Evolutionary conservation across 306 rosid species (phyloP).

Genomic region (Acacia acuminata): DNA sequence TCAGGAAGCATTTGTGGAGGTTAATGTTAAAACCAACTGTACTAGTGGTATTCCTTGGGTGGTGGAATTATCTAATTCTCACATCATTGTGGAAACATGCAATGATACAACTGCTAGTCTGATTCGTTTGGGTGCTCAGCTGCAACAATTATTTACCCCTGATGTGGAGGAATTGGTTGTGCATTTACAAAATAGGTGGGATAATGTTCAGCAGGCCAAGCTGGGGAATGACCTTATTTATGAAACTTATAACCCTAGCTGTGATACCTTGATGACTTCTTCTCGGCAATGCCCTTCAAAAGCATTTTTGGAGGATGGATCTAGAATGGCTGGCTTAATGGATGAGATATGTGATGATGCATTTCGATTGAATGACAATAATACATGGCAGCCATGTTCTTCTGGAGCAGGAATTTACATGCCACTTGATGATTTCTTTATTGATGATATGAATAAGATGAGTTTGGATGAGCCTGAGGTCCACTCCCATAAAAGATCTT

Average conservation of each 20-base stretch:
- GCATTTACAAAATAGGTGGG: slow-evolving; percentile 97
- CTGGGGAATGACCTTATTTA: slow-evolving; percentile 46
- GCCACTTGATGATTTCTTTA: slow-evolving; percentile 51
- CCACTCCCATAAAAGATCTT: slow-evolving; percentile 40
- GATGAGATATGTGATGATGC: slow-evolving; percentile 89
- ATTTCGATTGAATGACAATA: slow-evolving; percentile 51
- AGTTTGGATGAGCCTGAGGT: slow-evolving; percentile 47
- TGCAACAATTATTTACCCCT: slow-evolving; percentile 91
- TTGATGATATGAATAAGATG: slow-evolving; percentile 38
- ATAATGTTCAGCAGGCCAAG: slow-evolving; percentile 71
- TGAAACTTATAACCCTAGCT: slow-evolving; percentile 36
- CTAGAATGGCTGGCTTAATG: slow-evolving; percentile 66
- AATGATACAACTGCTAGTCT: slow-evolving; percentile 77
- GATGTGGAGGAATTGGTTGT: slow-evolving; percentile 88
- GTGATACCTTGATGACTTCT: slow-evolving; percentile 41
- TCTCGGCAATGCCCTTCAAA: slow-evolving; percentile 47
- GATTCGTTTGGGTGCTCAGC: slow-evolving; percentile 82
- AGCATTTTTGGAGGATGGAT: slow-evolving; percentile 43
- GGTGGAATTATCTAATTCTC: slow-evolving; percentile 76
- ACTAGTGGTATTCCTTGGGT: slow-evolving; percentile 79
- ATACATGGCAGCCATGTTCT: slow-evolving; percentile 38
- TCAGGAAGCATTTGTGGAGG: slow-evolving; percentile 80
- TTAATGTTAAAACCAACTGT: slow-evolving; percentile 74
- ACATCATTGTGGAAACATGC: slow-evolving; percentile 75
- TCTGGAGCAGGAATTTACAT: slow-evolving; percentile 44